Base-by-base conservation (phyloP, 805 yeast species). In the Sungouiella thailandica region DNA sequence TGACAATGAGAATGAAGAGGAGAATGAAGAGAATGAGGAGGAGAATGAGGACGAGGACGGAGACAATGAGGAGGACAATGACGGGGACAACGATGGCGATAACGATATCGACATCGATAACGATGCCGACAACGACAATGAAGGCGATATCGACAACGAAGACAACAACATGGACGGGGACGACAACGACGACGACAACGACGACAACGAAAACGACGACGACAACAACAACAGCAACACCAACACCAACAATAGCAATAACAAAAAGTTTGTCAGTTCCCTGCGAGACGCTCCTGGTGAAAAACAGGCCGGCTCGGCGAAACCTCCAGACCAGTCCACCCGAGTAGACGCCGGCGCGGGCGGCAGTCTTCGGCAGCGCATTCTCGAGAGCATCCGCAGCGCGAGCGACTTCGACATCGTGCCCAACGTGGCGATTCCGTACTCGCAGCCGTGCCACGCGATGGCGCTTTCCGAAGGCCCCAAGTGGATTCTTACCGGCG, bases 401-500 rank as follows among this genome's bases (percentile, higher is more conserved):
- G 78, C 86, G 7, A 64, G 70, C 2, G 60, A 74, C 1, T 78
- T 79, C 46, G 94, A 84, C 37, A 77, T 90, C 2, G 68, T 75
- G 24, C 97, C 98, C 0, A 74, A 83, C 8, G 94, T 83, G 14
- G 96, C 97, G 2, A 80, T 89, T 8, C 90, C 95, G 1, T 87
- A 85, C 48, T 71, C 86, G 1, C 62, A 85, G 1, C 80, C 83
- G 17, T 81, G 93, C 20, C 87, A 87, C 57, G 73, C 93, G 2
- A 46, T 90, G 23, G 81, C 89, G 2, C 64, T 87, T 29, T 75
- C 95, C 1, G 76, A 74, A 47, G 95, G 94, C 5, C 80, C 88
- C 26, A 80, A 80, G 51, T 89, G 88, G 82, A 66, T 93, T 25
- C 82, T 89, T 49, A 81, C 96, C 1, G 98, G 98, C 14, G 97